Percentiles rank a stretch among this genome's conserved stretches.
phyloP scores from a whole-genome alignment of 768 basidiomycete genomes.

The Lentinula lateritia region DNA sequence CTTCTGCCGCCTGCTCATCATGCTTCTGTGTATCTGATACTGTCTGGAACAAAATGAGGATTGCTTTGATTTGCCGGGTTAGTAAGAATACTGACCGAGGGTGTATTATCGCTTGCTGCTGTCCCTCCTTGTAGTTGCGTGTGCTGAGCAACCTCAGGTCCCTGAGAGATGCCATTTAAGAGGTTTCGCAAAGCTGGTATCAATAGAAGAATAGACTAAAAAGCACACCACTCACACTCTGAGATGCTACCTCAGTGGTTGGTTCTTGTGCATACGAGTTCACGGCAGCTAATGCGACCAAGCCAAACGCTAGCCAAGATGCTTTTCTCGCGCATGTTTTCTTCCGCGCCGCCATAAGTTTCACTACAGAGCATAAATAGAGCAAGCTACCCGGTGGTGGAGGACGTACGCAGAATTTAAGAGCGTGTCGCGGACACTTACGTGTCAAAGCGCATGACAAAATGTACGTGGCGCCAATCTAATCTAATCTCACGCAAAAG shows the following conservation, averaged over 20 bases:
- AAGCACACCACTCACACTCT: background rate
- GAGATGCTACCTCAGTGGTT: background rate
- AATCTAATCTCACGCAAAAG: background rate
- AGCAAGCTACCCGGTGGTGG: background rate
- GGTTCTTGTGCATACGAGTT: constrained; percentile 39
- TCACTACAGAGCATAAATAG: constrained; percentile 11
- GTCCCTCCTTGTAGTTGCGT: background rate
- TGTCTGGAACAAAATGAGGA: constrained; percentile 8
- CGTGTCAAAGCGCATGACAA: background rate
- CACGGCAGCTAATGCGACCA: constrained; percentile 44
- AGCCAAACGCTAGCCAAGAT: constrained; percentile 56
- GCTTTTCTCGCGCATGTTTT: constrained; percentile 37
- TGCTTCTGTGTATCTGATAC: constrained; percentile 22
- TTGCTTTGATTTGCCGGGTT: constrained; percentile 10
- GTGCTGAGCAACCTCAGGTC: constrained; percentile 21
- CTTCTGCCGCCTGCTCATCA: constrained; percentile 45
- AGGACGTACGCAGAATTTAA: background rate
- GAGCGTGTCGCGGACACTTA: background rate
- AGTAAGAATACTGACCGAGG: background rate
- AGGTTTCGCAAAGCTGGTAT: no score
- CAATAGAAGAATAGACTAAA: background rate
- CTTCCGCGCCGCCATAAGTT: constrained; percentile 13
- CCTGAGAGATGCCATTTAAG: constrained; percentile 11
- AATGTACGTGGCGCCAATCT: background rate
- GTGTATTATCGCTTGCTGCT: constrained; percentile 7